A percentile compares a stretch with the other conserved stretches of the same genome.
Evolutionary conservation across 345 rosid genomes (phyloP).

Genomic region (Eutrema japonicum): DNA sequence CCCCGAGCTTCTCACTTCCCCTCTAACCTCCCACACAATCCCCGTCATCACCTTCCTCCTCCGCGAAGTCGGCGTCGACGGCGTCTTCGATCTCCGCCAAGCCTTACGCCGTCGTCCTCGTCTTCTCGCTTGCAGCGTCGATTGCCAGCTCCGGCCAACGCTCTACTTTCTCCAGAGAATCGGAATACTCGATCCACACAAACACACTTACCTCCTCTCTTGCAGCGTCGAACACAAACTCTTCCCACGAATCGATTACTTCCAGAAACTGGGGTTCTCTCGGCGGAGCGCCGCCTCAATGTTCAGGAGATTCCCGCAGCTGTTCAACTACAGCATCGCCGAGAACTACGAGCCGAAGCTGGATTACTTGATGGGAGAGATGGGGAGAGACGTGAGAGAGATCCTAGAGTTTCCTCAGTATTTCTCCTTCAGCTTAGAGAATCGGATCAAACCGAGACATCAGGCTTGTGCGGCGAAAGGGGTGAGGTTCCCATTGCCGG

Average conservation of each 20-base stretch:
- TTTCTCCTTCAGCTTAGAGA: constrained; percentile 84
- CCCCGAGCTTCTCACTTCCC: constrained; percentile 62
- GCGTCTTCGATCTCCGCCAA: constrained; percentile 52
- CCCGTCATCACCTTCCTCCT: constrained; percentile 90
- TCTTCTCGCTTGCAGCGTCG: constrained; percentile 68
- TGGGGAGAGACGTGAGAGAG: constrained; percentile 88
- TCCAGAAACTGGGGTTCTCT: constrained; percentile 66
- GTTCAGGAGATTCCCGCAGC: constrained; percentile 81
- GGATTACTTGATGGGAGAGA: constrained; percentile 70
- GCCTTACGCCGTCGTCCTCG: constrained; percentile 83
- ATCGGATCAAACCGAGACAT: constrained; percentile 84
- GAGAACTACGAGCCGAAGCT: constrained; percentile 74
- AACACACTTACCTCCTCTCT: constrained; percentile 73
- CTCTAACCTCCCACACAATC: constrained; percentile 48
- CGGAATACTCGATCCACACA: constrained; percentile 68
- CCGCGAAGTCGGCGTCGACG: constrained; percentile 69
- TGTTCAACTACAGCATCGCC: constrained; percentile 72
- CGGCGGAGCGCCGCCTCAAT: constrained; percentile 56
- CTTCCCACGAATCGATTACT: constrained; percentile 67
- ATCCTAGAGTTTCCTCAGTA: constrained; percentile 80
- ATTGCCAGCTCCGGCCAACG: constrained; percentile 67
- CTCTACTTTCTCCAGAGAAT: constrained; percentile 79
- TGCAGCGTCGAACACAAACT: constrained; percentile 82
- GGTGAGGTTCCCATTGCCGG: constrained; percentile 64
- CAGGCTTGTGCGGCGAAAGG: constrained; percentile 71